Percentiles rank a stretch among this genome's conserved stretches.
These are phyloP conservation scores for Mycoemilia scoparia DNA, from an alignment of 192 early-diverging fungal species.

Conservation along the genomic window DNA sequence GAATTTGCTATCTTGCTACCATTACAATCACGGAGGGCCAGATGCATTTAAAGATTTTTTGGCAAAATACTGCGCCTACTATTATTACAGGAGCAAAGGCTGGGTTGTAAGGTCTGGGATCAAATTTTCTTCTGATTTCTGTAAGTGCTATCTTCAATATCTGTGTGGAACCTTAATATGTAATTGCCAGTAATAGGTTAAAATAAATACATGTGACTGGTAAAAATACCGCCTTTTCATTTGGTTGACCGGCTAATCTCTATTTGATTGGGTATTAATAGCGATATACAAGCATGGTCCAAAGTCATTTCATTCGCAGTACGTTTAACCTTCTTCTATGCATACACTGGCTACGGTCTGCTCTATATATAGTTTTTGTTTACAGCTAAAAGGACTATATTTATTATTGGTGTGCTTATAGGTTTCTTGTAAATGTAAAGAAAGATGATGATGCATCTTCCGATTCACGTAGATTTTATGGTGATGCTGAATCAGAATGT, in stretches of 20 bases:
- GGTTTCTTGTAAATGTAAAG: background rate
- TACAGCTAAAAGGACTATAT: background rate
- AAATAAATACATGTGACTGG: too few relatives aligned
- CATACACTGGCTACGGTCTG: background rate
- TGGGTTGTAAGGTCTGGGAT: constrained; percentile 71
- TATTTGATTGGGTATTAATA: too few relatives aligned
- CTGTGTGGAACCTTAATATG: too few relatives aligned
- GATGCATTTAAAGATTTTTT: constrained; percentile 30
- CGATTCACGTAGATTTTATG: too few relatives aligned
- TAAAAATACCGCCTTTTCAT: too few relatives aligned
- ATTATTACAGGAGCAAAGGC: constrained; percentile 58
- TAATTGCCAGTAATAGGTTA: too few relatives aligned
- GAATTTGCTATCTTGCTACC: constrained; percentile 1
- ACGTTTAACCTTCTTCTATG: background rate
- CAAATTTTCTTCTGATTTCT: constrained; percentile 70
- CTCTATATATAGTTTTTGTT: background rate
- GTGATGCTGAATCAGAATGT: too few relatives aligned
- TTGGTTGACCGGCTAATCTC: too few relatives aligned
- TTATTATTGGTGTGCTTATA: constrained; percentile 8
- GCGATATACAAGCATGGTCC: constrained; percentile 24
- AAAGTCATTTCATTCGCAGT: constrained; percentile 13
- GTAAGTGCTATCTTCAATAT: too few relatives aligned
- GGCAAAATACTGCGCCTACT: constrained; percentile 57
- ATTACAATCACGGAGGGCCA: background rate
- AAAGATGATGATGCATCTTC: background rate